phyloP scores from a whole-genome alignment of 176 grass and related monocot genomes.

The Raddia distichophylla region DNA sequence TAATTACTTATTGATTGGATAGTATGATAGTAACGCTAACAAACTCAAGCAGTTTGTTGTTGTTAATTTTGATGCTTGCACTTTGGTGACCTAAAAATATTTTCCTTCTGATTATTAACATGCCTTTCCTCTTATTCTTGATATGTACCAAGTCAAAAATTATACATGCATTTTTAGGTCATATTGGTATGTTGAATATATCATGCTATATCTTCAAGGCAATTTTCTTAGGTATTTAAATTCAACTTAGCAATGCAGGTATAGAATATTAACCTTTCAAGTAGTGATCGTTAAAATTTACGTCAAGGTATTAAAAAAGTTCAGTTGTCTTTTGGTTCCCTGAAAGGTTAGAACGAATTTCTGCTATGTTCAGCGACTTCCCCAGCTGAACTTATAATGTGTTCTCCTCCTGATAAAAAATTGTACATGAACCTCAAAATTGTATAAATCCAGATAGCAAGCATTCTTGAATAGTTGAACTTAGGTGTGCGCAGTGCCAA shows the following conservation, averaged over 20 bases:
- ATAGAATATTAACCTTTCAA: background rate
- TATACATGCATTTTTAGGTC: background rate
- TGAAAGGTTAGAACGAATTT: slow-evolving; percentile 3
- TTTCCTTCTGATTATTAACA: background rate
- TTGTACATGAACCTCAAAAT: background rate
- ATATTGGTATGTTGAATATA: background rate
- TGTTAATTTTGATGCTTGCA: background rate
- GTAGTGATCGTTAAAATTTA: background rate
- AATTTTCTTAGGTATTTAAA: background rate
- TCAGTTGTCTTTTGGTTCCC: background rate
- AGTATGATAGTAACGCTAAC: background rate
- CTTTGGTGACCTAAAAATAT: background rate
- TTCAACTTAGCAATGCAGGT: background rate
- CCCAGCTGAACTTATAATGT: background rate
- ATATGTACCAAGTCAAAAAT: background rate
- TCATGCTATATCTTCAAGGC: background rate
- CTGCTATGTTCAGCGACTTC: background rate
- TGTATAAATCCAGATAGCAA: background rate
- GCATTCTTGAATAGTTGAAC: too few species aligned
- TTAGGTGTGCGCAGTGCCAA: too few species aligned
- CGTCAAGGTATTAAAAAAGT: background rate
- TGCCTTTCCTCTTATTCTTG: background rate
- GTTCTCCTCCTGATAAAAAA: background rate
- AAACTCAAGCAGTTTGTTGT: background rate
- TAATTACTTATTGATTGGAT: background rate